Conservation (phyloP, 2,329 filamentous ascomycete species). For the Ophiosphaerella narmari region DNA sequence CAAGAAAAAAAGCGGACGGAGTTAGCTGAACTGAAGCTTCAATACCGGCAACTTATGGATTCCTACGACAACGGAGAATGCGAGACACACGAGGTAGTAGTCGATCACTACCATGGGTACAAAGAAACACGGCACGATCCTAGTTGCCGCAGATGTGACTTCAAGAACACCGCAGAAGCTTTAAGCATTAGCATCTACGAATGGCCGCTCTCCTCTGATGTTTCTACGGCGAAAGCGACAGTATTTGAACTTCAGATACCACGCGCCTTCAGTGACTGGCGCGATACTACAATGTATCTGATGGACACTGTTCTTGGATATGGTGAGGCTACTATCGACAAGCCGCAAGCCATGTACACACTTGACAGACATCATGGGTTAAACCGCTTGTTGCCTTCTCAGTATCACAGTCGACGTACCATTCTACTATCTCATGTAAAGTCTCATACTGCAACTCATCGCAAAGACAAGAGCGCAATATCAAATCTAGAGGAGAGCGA, state of each 20-base stretch:
- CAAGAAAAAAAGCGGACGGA: slow-evolving; percentile 29
- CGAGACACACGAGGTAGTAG: slow-evolving; percentile 6
- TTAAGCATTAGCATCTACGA: slow-evolving; percentile 58
- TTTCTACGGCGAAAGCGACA: slow-evolving; percentile 46
- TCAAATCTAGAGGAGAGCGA: slow-evolving; percentile 30
- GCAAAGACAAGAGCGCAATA: slow-evolving; percentile 28
- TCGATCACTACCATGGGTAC: slow-evolving; percentile 7
- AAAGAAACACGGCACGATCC: slow-evolving; percentile 7
- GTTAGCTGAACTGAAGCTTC: slow-evolving; percentile 9
- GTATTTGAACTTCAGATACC: slow-evolving; percentile 61
- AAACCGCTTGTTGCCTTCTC: not conserved
- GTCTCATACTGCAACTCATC: slow-evolving; percentile 45
- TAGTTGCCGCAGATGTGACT: slow-evolving; percentile 38
- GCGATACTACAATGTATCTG: slow-evolving; percentile 54
- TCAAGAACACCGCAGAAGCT: slow-evolving; percentile 33
- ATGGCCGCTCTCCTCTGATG: slow-evolving; percentile 57
- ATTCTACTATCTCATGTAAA: slow-evolving; percentile 45
- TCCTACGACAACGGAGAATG: slow-evolving; percentile 13
- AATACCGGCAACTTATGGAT: slow-evolving; percentile 20
- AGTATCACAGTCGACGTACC: slow-evolving; percentile 25
- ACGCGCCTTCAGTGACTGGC: slow-evolving; percentile 51
- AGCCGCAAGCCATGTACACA: slow-evolving; percentile 1
- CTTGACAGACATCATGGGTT: slow-evolving; percentile 20
- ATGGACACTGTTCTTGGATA: slow-evolving; percentile 47
- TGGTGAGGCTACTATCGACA: not conserved